Evolutionary conservation across 495 filamentous ascomycete genomes (phyloP), one percentile per base, ranked within the genome.

Genomic region (Xeromyces bisporus): DNA sequence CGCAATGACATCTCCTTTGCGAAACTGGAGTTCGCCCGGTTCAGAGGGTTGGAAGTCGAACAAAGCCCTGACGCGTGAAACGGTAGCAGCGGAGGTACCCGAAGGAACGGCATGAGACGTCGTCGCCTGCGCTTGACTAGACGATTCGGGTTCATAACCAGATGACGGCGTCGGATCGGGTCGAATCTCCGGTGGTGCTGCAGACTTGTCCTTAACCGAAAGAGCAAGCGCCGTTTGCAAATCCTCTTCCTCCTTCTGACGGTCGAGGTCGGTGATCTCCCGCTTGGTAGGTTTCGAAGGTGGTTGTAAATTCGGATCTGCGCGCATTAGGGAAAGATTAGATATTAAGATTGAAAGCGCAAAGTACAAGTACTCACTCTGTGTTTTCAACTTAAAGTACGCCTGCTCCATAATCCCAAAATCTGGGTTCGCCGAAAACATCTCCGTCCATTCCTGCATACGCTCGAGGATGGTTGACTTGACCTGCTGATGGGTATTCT

Each of bases 331-430:
- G 46, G 28, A 28, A 5, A 29, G 9, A 15, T 9, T 9, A 31
- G 33, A 27, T 37, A 23, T 11, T 20, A 18, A 29, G 12, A 8
- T 7, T 6, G 26, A 6, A 28, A 12, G 7, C 12, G 6, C 26
- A 28, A 6, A 12, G n/a, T 18, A n/a, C 15, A 11, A 18, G 6
- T 12, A 46, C 67, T 42, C 46, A 80, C 75, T 80, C 46, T 75
- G 71, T 18, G 63, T 66, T 52, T 93, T 93, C 29, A 97, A 58
- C 46, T 77, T 85, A 62, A 73, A 77, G 50, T 84, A 96, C 31
- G 85, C 84, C 47, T 93, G 83, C 50, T 89, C 78, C 89, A 97
- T 97, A 39, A 96, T 93, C 15, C 89, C 89, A 35, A 97, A 73
- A 43, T 93, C 86, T 7, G 86, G 75, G 51, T 93, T 81, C 21